These are phyloP conservation scores for Athelia psychrophila DNA, from an alignment of 1,284 basidiomycete genomes.

Conservation along the genomic window DNA sequence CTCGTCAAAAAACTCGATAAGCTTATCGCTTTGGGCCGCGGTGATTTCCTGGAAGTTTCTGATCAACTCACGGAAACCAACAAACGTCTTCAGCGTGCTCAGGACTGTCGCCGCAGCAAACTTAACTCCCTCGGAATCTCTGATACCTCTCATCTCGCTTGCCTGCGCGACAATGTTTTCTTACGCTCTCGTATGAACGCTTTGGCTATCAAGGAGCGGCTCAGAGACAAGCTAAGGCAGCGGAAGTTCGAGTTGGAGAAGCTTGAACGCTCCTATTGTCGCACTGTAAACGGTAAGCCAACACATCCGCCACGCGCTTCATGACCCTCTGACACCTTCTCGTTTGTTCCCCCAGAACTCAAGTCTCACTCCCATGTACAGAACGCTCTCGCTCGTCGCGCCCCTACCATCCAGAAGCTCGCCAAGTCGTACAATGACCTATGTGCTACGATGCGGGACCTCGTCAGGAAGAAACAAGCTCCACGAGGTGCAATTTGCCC, in stretches of 20 bases:
- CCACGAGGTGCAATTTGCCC: conserved; percentile 2
- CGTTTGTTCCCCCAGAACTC: background rate
- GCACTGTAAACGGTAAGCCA: conserved; percentile 3
- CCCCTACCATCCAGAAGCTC: conserved; percentile 5
- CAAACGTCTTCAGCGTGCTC: background rate
- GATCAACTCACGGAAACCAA: too few relatives aligned
- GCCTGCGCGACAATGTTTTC: conserved; percentile 8
- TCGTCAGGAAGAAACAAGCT: conserved; percentile 2
- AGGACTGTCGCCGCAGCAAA: background rate
- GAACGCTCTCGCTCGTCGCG: conserved; percentile 1
- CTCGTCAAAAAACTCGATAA: too few relatives aligned
- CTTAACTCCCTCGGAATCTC: background rate
- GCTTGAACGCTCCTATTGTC: conserved; percentile 14
- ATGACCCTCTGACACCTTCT: background rate
- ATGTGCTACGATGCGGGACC: conserved; percentile 1
- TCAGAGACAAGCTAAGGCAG: conserved; percentile 15
- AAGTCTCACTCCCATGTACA: conserved; percentile 7
- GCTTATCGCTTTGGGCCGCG: too few relatives aligned
- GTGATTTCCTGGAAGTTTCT: too few relatives aligned
- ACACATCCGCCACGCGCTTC: background rate
- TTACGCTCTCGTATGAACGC: conserved; percentile 18
- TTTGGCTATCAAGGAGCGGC: conserved; percentile 15
- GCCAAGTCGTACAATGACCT: conserved; percentile 7
- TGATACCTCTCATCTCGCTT: background rate
- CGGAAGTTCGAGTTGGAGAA: conserved; percentile 22